These are phyloP conservation scores for Epichloe scottii DNA, from an alignment of 2,329 filamentous ascomycete species.

Conservation along the genomic window DNA sequence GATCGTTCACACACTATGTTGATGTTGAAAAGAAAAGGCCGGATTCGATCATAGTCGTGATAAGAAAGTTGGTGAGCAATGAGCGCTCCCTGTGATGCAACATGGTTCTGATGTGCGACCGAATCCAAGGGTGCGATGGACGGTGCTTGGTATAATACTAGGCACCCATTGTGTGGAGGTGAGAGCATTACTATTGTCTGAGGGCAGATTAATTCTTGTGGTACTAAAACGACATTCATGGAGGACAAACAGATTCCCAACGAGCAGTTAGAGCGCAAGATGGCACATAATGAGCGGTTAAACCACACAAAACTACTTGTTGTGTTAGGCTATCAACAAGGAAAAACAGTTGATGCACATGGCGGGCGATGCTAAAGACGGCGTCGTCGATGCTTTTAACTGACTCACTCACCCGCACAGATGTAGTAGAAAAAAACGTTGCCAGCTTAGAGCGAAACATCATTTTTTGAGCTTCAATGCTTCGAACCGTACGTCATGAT, in stretches of 20 bases:
- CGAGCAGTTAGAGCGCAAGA: background rate
- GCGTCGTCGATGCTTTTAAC: no score
- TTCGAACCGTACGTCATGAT: no score
- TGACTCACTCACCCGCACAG: no score
- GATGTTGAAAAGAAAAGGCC: background rate
- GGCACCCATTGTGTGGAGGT: background rate
- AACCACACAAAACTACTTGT: no score
- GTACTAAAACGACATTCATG: background rate
- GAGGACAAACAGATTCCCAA: background rate
- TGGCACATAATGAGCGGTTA: background rate
- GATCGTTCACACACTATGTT: background rate
- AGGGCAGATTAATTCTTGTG: background rate
- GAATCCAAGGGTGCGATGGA: background rate
- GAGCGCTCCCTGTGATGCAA: background rate
- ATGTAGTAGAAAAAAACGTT: no score
- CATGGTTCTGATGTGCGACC: background rate
- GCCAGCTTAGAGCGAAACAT: no score
- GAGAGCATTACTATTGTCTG: conserved; percentile 1
- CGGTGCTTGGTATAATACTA: background rate
- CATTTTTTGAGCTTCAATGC: no score
- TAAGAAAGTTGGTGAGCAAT: no score
- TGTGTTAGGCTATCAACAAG: no score
- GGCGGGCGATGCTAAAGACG: no score
- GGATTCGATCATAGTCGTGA: background rate
- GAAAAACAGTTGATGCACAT: no score